Evolutionary conservation across 2,329 filamentous ascomycete genomes (phyloP).

Genomic region (Epichloe hybrida): DNA sequence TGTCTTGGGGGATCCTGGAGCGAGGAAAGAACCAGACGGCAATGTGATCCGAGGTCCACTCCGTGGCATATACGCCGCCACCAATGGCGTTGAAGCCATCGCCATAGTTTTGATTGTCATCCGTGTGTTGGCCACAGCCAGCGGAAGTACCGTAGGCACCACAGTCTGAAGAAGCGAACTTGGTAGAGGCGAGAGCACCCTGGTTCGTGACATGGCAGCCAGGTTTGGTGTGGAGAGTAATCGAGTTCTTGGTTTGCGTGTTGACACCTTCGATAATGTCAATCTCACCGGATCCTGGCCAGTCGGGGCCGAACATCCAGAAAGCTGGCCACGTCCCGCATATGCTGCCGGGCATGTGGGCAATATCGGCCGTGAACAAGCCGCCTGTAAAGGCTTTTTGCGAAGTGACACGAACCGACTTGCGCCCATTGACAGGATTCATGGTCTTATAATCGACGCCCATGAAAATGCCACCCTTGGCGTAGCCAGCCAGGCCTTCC

Average conservation of each 20-base stretch:
- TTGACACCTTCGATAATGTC: constrained; percentile 74
- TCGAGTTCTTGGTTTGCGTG: constrained; percentile 39
- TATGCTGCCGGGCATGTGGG: constrained; percentile 58
- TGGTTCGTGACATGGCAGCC: constrained; percentile 44
- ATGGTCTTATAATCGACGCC: constrained; percentile 52
- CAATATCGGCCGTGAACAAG: constrained; percentile 59
- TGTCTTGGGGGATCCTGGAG: constrained; percentile 47
- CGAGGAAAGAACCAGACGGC: constrained; percentile 74
- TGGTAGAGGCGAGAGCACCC: constrained; percentile 31
- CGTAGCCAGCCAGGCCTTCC: constrained; percentile 43
- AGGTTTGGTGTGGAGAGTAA: constrained; percentile 54
- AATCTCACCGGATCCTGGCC: constrained; percentile 61
- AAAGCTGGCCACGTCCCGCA: constrained; percentile 70
- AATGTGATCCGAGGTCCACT: constrained; percentile 64
- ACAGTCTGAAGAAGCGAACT: constrained; percentile 41
- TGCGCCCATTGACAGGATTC: constrained; percentile 45
- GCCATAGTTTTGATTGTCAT: constrained; percentile 44
- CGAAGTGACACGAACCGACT: constrained; percentile 56
- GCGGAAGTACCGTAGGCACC: constrained; percentile 35
- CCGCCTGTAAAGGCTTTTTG: constrained; percentile 53
- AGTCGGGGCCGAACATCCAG: constrained; percentile 53
- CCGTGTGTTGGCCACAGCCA: constrained; percentile 46
- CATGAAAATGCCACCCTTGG: constrained; percentile 46
- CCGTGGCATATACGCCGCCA: constrained; percentile 60
- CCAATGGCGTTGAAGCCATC: constrained; percentile 55